A percentile compares a stretch with the other conserved stretches of the same genome.
Evolutionary conservation across 495 filamentous ascomycete genomes (phyloP).

Genomic region (Bryoglossum gracile): DNA sequence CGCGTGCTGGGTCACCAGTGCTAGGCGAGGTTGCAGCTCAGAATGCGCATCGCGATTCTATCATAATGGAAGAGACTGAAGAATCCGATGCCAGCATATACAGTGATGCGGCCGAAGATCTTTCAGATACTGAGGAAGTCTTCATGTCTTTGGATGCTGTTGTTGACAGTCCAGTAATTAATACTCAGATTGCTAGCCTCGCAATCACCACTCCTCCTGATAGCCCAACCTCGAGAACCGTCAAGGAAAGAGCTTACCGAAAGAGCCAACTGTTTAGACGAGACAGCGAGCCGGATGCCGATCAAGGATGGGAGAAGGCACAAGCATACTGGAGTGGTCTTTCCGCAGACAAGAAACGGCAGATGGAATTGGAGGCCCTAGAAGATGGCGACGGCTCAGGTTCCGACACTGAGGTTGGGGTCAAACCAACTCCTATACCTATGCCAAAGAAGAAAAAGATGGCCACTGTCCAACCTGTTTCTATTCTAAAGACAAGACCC

Average conservation of each 20-base stretch:
- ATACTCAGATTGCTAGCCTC: slow-evolving; percentile 3
- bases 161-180: slow-evolving; percentile 45
- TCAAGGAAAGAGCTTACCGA: slow-evolving; percentile 14
- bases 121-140: slow-evolving; percentile 59
- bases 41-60: slow-evolving; percentile 2
- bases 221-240: slow-evolving; percentile 12
- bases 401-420: slow-evolving; percentile 33
- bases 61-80: slow-evolving; percentile 22
- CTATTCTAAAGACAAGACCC: neutral
- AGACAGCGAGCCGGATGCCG: slow-evolving; percentile 22
- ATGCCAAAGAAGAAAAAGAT: slow-evolving; percentile 33
- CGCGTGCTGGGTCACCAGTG: slow-evolving; percentile 22
- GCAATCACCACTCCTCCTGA: slow-evolving; percentile 13
- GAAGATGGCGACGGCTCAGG: slow-evolving; percentile 40
- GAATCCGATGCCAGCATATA: slow-evolving; percentile 56
- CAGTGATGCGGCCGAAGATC: slow-evolving; percentile 80
- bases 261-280: slow-evolving; percentile 15
- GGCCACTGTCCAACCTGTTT: slow-evolving; percentile 3
- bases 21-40: slow-evolving; percentile 25
- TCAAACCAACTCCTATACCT: slow-evolving; percentile 30
- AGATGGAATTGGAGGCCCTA: slow-evolving; percentile 48
- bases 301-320: slow-evolving; percentile 52
- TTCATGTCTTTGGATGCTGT: slow-evolving; percentile 84
- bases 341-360: slow-evolving; percentile 46
- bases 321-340: slow-evolving; percentile 59